Conservation (phyloP, 495 filamentous ascomycete genomes). For the Neurospora tetrasperma region DNA sequence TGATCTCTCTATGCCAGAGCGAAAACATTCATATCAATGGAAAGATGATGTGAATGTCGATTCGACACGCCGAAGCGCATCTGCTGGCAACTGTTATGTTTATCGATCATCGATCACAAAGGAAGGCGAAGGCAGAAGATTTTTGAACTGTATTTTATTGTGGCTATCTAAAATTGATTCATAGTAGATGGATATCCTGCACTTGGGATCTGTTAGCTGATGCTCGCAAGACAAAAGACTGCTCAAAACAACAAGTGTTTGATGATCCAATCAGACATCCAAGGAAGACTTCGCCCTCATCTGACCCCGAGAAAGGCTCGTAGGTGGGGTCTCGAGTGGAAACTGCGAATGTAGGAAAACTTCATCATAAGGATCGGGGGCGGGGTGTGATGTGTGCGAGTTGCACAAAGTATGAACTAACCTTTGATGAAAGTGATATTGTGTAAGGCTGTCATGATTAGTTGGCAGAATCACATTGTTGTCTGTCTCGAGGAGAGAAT, state of each 20-base stretch:
- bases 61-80: not conserved
- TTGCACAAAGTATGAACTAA: conserved; percentile 11
- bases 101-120: not conserved
- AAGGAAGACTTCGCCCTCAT: conserved; percentile 51
- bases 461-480: not conserved
- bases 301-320: conserved; percentile 45
- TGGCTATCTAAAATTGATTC: not conserved
- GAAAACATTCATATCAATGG: not conserved
- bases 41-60: not conserved
- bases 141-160: not conserved
- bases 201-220: conserved; percentile 12
- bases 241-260: conserved; percentile 5
- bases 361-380: conserved; percentile 38
- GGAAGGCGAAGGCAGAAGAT: not conserved
- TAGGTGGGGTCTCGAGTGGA: conserved; percentile 48
- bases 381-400: not conserved
- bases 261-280: conserved; percentile 48
- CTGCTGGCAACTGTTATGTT: not conserved
- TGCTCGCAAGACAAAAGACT: conserved; percentile 2
- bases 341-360: conserved; percentile 56
- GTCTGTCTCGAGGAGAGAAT: not conserved
- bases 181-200: not conserved
- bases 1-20: not conserved
- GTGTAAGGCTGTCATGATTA: not conserved
- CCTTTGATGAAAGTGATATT: conserved; percentile 6